Evolutionary conservation across 2,329 filamentous ascomycete species (phyloP), one percentile per base, ranked within the genome.

Genomic region (Xylaria sp.): DNA sequence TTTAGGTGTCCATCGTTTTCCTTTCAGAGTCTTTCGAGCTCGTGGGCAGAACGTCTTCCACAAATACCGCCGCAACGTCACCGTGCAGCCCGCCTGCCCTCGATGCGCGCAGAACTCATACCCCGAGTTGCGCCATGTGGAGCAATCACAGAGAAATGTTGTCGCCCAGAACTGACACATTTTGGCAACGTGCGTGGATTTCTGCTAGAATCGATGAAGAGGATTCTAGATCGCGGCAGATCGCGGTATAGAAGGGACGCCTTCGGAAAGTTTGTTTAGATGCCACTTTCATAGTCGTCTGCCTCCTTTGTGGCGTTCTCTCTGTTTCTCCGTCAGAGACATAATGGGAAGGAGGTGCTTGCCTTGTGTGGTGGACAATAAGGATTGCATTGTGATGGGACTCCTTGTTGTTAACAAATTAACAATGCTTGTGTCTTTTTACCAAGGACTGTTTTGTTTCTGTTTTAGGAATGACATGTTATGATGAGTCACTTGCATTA

Each of bases 31-130:
- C 52, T 60, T 67, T 3, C 70, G 68, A 8, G 58, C 60, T 1
- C 36, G 23, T 0, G 68, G 68, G 28, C 72, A 73, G 25, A 66
- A 67, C 7, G 68, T 73, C 34, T 32, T 56, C 72, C 70, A 72
- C 28, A 28, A 50, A 15, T 39, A 70, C 8, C 18, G 28, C 6
- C 10, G 5, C 2, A 71, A 60, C 0, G 13, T 20, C 2, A 58
- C 32, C 8, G 18, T 59, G 28, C 65, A 57, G 8, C 34, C 46
- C 7, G 50, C 43, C 18, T 7, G 61, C 1, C 69, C 69, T 15
- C 72, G 58, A 5, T 61, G 28, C 0, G 34, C 1, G 12, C 72
- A 73, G 30, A 61, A 71, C 1, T 53, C 52, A 43, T 73, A 71
- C n/a, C 68, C 72, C 1, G 65, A 70, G 2, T 50, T 57, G 4